A percentile compares a stretch with the other conserved stretches of the same genome.
Conservation (phyloP, 192 early-diverging fungal species). For the Jimgerdemannia lactiflua region DNA sequence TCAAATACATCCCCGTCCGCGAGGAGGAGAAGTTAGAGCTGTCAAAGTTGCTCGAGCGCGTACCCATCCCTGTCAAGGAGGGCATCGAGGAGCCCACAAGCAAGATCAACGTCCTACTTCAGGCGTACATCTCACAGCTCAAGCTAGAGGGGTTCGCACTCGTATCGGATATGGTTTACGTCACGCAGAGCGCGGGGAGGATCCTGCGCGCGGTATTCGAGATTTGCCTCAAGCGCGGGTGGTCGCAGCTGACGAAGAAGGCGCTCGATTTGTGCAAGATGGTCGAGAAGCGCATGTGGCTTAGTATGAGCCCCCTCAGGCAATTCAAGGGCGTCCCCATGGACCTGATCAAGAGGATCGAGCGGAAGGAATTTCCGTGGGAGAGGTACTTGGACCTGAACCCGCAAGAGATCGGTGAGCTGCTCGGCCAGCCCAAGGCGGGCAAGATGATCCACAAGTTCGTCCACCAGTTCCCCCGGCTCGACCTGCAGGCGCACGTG, state of each 20-base stretch:
- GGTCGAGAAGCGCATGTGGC: constrained; percentile 95
- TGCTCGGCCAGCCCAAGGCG: constrained; percentile 80
- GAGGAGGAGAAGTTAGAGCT: constrained; percentile 95
- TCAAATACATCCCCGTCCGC: constrained; percentile 91
- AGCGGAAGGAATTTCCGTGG: constrained; percentile 95
- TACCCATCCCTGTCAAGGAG: constrained; percentile 96
- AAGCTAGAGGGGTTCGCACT: constrained; percentile 93
- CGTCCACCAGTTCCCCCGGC: constrained; percentile 91
- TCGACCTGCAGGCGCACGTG: constrained; percentile 87
- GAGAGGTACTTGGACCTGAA: constrained; percentile 91
- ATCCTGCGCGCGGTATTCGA: constrained; percentile 97
- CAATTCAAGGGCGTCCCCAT: constrained; percentile 81
- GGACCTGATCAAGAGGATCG: constrained; percentile 84
- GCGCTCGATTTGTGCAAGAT: constrained; percentile 95
- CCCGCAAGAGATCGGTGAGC: constrained; percentile 91
- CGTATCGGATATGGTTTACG: constrained; percentile 97
- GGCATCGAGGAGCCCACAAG: constrained; percentile 85
- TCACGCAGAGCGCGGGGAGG: constrained; percentile 92
- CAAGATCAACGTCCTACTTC: constrained; percentile 93
- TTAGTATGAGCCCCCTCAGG: constrained; percentile 93
- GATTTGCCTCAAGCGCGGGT: constrained; percentile 90
- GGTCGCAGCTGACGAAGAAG: constrained; percentile 86
- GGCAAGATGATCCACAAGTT: constrained; percentile 88
- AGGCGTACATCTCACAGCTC: constrained; percentile 94
- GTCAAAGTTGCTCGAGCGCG: constrained; percentile 82